Conservation (phyloP, 2,329 filamentous ascomycete genomes). For the Alternaria solani region DNA sequence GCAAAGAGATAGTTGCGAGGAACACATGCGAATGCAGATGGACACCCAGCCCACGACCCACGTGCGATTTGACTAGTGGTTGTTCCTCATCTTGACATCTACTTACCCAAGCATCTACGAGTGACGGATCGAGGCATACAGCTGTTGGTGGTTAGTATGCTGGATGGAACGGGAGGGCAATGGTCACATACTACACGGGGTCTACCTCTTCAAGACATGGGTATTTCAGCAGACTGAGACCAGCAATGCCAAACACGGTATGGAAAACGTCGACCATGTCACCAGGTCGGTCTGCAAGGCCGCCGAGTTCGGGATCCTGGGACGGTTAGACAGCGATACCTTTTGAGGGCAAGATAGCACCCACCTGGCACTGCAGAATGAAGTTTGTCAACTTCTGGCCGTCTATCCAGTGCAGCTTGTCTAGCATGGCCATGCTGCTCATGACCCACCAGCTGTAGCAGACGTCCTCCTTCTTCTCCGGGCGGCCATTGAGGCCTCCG, state of each 20-base stretch:
- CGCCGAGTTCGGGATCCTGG: constrained; percentile 78
- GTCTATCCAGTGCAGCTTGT: constrained; percentile 91
- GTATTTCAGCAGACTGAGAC: constrained; percentile 82
- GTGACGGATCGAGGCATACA: constrained; percentile 54
- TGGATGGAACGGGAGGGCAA: background rate
- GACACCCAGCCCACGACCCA: background rate
- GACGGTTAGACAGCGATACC: background rate
- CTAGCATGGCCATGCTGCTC: constrained; percentile 89
- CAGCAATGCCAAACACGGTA: constrained; percentile 87
- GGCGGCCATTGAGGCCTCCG: constrained; percentile 90
- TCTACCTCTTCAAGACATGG: constrained; percentile 82
- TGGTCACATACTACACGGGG: constrained; percentile 76
- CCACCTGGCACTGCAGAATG: constrained; percentile 82
- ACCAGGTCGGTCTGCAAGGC: constrained; percentile 87
- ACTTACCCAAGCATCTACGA: constrained; percentile 41
- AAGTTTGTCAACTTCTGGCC: constrained; percentile 78
- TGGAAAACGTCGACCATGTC: constrained; percentile 99
- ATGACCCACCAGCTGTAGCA: constrained; percentile 99
- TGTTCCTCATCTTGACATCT: background rate
- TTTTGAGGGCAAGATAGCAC: constrained; percentile 13
- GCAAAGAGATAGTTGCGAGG: background rate
- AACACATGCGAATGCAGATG: background rate
- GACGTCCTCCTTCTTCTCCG: constrained; percentile 94
- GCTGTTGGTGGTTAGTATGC: constrained; percentile 31
- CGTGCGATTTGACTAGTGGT: background rate